Percentiles rank a stretch among this genome's conserved stretches.
phyloP scores from a whole-genome alignment of 129 eudicot species.

The Pittosporum tobira region DNA sequence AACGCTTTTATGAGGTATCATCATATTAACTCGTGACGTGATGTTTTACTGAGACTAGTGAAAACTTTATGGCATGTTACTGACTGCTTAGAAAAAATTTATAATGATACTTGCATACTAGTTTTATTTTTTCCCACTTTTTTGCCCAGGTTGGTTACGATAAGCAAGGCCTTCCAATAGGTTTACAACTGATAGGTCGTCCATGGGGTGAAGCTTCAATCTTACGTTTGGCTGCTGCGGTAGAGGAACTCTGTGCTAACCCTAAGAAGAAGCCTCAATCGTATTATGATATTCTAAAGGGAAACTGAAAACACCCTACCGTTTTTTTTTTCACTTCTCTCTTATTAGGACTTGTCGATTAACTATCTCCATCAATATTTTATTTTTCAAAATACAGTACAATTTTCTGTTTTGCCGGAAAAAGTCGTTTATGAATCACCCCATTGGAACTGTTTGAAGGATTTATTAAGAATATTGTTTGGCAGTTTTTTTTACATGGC shows the following conservation, averaged over 20 bases:
- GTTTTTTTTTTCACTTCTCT: no score
- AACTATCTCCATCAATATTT: no score
- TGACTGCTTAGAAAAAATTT: background rate
- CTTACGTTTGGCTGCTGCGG: constrained; percentile 66
- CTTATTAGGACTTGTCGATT: no score
- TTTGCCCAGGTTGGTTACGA: constrained; percentile 73
- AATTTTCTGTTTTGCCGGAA: no score
- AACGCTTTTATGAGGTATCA: no score
- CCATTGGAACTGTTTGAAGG: no score
- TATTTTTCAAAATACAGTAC: no score
- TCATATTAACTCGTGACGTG: no score
- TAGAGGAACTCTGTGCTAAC: constrained; percentile 51
- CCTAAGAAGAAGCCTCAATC: constrained; percentile 67
- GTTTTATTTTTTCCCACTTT: background rate
- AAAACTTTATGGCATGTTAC: background rate
- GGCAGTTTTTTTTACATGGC: no score
- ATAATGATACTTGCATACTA: background rate
- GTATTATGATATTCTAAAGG: constrained; percentile 62
- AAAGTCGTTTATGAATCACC: no score
- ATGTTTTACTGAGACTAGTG: no score
- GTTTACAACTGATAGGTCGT: constrained; percentile 77
- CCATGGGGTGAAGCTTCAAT: constrained; percentile 92
- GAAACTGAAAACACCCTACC: constrained; percentile 16
- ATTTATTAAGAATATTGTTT: no score
- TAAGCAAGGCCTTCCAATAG: constrained; percentile 93